Evolutionary conservation across 345 rosid genomes (phyloP).

Genomic region (Moringa oleifera): DNA sequence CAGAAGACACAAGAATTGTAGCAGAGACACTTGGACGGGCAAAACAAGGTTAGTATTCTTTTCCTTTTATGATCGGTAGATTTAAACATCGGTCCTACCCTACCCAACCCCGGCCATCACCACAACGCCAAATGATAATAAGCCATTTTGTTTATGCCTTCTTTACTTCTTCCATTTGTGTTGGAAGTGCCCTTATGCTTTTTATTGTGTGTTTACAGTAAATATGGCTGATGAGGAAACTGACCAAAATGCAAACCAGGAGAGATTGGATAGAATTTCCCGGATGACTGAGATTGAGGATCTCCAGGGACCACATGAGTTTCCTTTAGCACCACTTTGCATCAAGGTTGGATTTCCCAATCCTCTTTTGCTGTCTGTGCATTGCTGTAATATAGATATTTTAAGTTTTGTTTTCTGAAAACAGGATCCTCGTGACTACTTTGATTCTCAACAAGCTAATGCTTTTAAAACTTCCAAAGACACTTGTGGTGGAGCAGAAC

Average conservation of each 20-base stretch:
- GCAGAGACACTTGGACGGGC: constrained; percentile 85
- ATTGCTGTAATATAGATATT: constrained; percentile 4
- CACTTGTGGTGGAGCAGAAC: constrained; percentile 28
- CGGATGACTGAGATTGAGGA: constrained; percentile 72
- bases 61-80: background rate
- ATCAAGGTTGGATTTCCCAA: constrained; percentile 52
- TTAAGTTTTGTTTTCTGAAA: constrained; percentile 18
- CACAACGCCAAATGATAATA: background rate
- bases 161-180: background rate
- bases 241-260: constrained; percentile 36
- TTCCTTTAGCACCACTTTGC: constrained; percentile 62
- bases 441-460: constrained; percentile 89
- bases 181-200: constrained; percentile 6
- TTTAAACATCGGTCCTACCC: background rate
- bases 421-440: constrained; percentile 95
- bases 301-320: constrained; percentile 60
- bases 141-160: constrained; percentile 2
- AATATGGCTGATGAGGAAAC: constrained; percentile 40
- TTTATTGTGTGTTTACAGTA: constrained; percentile 18
- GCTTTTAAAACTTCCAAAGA: constrained; percentile 50
- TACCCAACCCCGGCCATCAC: background rate
- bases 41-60: constrained; percentile 54
- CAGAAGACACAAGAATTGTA: constrained; percentile 66
- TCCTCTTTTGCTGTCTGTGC: constrained; percentile 12
- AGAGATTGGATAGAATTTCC: constrained; percentile 46